Conservation (phyloP, 805 yeast species). For the Schizosaccharomyces japonicus region DNA sequence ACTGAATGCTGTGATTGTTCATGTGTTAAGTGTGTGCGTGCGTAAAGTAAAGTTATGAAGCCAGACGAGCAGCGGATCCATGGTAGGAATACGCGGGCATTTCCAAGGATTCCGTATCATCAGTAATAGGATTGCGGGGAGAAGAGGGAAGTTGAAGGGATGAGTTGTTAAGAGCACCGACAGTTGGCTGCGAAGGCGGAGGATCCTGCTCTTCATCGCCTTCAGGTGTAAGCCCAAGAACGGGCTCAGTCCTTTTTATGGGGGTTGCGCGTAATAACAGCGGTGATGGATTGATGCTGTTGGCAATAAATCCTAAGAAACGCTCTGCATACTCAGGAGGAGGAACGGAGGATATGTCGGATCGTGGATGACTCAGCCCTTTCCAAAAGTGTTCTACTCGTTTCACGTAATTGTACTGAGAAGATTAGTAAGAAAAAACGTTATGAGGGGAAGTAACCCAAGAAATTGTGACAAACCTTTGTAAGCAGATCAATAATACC, state of each 20-base stretch:
- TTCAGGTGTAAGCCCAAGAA: neutral
- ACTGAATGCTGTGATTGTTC: too few species aligned
- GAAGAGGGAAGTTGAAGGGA: too few species aligned
- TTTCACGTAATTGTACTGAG: slow-evolving; percentile 40
- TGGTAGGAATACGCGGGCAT: too few species aligned
- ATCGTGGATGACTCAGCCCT: slow-evolving; percentile 40
- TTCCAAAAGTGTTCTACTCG: slow-evolving; percentile 70
- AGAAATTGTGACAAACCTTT: slow-evolving; percentile 11
- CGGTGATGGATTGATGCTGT: neutral
- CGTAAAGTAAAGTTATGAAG: too few species aligned
- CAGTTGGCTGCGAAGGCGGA: too few species aligned
- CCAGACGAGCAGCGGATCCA: too few species aligned
- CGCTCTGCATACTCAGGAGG: slow-evolving; percentile 76
- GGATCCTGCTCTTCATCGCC: too few species aligned
- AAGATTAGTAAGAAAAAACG: neutral
- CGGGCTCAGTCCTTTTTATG: neutral
- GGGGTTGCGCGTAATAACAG: neutral
- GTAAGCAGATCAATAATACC: slow-evolving; percentile 92
- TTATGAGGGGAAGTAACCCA: neutral
- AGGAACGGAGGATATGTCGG: slow-evolving; percentile 68
- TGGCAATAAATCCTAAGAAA: slow-evolving; percentile 41
- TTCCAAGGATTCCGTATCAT: too few species aligned
- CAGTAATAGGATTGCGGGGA: too few species aligned
- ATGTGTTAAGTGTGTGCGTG: too few species aligned
- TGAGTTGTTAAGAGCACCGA: too few species aligned